A percentile compares a stretch with the other conserved stretches of the same genome.
Conservation (phyloP, 306 rosid species). For the Rubus parviflorus region DNA sequence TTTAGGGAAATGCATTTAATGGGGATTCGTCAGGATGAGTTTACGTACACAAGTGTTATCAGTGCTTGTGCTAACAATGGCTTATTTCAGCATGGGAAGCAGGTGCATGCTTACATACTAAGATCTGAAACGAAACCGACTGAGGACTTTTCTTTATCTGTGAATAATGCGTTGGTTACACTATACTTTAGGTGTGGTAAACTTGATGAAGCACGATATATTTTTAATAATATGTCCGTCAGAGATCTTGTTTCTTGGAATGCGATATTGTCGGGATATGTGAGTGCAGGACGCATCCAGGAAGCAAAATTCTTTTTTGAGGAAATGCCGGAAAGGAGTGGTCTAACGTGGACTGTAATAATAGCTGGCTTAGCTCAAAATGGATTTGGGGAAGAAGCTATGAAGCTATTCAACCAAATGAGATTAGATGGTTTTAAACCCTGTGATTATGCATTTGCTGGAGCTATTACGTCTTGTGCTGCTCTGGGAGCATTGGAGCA, state of each 20-base stretch:
- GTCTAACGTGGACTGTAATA: constrained; percentile 27
- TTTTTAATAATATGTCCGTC: constrained; percentile 16
- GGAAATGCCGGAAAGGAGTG: constrained; percentile 24
- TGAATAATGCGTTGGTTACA: constrained; percentile 26
- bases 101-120: constrained; percentile 25
- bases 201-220: constrained; percentile 18
- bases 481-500: constrained; percentile 33
- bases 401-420: constrained; percentile 33
- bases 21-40: constrained; percentile 28
- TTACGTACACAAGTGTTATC: constrained; percentile 24
- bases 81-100: constrained; percentile 24
- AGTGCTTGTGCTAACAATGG: constrained; percentile 25
- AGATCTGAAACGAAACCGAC: constrained; percentile 24
- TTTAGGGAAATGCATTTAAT: constrained; percentile 19
- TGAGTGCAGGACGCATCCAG: constrained; percentile 12
- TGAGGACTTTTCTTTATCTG: constrained; percentile 25
- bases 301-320: constrained; percentile 23
- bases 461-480: constrained; percentile 28
- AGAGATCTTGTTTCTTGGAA: constrained; percentile 30
- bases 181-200: constrained; percentile 23
- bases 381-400: constrained; percentile 28
- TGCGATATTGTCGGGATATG: constrained; percentile 27
- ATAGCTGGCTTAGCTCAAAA: constrained; percentile 27
- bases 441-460: constrained; percentile 30
- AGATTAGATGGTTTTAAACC: constrained; percentile 28